Evolutionary conservation across 257 asterid genomes (phyloP).

Genomic region (Verbascum thapsus): DNA sequence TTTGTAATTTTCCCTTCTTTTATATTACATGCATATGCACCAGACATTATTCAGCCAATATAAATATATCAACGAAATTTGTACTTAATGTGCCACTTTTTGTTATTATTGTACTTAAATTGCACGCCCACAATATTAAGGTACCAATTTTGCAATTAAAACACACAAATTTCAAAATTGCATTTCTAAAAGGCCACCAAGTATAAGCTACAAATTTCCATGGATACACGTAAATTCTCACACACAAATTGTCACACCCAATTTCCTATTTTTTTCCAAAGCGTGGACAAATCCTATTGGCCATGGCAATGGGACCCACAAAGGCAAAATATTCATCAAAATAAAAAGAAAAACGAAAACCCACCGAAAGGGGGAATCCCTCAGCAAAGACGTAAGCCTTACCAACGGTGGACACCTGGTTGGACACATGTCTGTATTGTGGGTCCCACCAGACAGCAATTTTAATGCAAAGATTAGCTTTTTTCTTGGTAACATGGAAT

Average conservation of each 20-base stretch:
- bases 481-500: conserved; percentile 30
- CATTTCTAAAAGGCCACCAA: conserved; percentile 22
- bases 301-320: conserved; percentile 24
- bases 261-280: not conserved
- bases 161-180: too few relatives aligned
- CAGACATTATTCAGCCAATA: too few relatives aligned
- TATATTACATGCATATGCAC: too few relatives aligned
- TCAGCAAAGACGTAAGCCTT: not conserved
- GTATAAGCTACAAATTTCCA: conserved; percentile 25
- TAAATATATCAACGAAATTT: too few relatives aligned
- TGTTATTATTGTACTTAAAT: too few relatives aligned
- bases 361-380: conserved; percentile 47
- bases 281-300: conserved; percentile 45
- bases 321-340: conserved; percentile 23
- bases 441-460: conserved; percentile 41
- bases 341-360: conserved; percentile 1
- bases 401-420: conserved; percentile 44
- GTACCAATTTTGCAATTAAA: too few relatives aligned
- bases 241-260: conserved; percentile 2
- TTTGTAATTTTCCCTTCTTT: too few relatives aligned
- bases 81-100: too few relatives aligned
- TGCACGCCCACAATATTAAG: too few relatives aligned
- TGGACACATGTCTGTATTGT: conserved; percentile 39
- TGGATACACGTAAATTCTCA: too few relatives aligned
- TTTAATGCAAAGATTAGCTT: conserved; percentile 28